phyloP scores from a whole-genome alignment of 1,284 basidiomycete genomes.

The Apiotrichum siamense region DNA sequence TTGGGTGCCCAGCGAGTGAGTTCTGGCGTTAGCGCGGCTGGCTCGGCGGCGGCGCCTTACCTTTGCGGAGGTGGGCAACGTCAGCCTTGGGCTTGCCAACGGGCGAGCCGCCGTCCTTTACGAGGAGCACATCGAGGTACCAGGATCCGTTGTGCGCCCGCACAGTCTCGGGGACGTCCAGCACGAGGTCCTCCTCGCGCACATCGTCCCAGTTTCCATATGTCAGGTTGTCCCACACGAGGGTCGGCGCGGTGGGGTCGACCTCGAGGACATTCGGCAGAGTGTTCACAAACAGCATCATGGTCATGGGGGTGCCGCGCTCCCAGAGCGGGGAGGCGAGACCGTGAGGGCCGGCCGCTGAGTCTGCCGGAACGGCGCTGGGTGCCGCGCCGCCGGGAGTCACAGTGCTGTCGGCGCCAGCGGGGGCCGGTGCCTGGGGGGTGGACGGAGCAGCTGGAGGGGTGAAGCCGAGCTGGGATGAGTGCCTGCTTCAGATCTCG shows the following conservation, averaged over 20 bases:
- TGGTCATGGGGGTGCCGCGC: slow-evolving; percentile 47
- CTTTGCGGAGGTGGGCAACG: slow-evolving; percentile 71
- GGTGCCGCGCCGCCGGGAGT: background rate
- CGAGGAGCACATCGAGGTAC: slow-evolving; percentile 79
- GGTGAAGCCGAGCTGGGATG: background rate
- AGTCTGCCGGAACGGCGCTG: slow-evolving; percentile 5
- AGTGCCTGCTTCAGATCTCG: background rate
- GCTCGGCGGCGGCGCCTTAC: slow-evolving; percentile 53
- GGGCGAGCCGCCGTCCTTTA: slow-evolving; percentile 55
- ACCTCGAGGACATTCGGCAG: slow-evolving; percentile 43
- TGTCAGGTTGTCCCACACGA: slow-evolving; percentile 68
- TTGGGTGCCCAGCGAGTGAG: slow-evolving; percentile 76
- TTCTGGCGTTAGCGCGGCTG: slow-evolving; percentile 51
- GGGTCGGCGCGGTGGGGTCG: slow-evolving; percentile 41
- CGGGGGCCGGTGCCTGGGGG: slow-evolving; percentile 7
- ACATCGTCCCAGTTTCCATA: slow-evolving; percentile 74
- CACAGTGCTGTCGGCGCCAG: slow-evolving; percentile 10
- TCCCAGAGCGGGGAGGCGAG: slow-evolving; percentile 43
- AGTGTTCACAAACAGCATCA: slow-evolving; percentile 67
- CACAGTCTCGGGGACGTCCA: slow-evolving; percentile 74
- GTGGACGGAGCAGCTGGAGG: too few relatives aligned
- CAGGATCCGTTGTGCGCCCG: slow-evolving; percentile 60
- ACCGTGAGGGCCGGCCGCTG: slow-evolving; percentile 4
- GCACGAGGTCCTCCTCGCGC: slow-evolving; percentile 58
- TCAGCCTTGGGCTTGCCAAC: slow-evolving; percentile 57